Conservation (phyloP, 148 eudicot genomes). For the Vaccinium corymbosum region DNA sequence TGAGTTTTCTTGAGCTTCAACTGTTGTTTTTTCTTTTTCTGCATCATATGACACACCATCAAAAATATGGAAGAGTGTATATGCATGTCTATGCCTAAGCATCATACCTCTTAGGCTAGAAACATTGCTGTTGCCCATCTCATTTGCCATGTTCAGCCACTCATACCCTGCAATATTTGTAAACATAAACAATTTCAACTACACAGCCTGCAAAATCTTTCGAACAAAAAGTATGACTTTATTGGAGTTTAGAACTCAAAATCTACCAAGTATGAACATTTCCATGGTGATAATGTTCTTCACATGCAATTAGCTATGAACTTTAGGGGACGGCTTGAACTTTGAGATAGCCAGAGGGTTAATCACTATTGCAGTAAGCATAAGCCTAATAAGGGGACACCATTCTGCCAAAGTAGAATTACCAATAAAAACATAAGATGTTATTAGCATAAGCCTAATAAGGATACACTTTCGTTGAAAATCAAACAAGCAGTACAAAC, state of each 20-base stretch:
- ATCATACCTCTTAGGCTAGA: slow-evolving; percentile 30
- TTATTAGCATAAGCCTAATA: not conserved
- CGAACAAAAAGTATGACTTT: not conserved
- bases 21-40: slow-evolving; percentile 23
- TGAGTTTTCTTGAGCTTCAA: slow-evolving; percentile 14
- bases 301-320: slow-evolving; percentile 25
- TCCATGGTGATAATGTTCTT: slow-evolving; percentile 21
- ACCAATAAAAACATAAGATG: no score
- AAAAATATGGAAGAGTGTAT: not conserved
- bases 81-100: not conserved
- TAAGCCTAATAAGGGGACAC: not conserved
- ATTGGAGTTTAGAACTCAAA: not conserved
- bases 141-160: slow-evolving; percentile 22
- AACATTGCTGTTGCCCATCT: slow-evolving; percentile 34
- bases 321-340: slow-evolving; percentile 18
- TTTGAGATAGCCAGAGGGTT: slow-evolving; percentile 22
- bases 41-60: not conserved
- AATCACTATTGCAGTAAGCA: not conserved
- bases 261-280: slow-evolving; percentile 7
- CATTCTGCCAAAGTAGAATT: not conserved
- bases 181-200: not conserved
- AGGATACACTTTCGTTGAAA: not conserved
- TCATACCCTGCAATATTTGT: slow-evolving; percentile 17
- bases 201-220: not conserved
- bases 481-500: no score